Evolutionary conservation across 2,329 filamentous ascomycete species (phyloP).

Genomic region (Sclerotinia nivalis): DNA sequence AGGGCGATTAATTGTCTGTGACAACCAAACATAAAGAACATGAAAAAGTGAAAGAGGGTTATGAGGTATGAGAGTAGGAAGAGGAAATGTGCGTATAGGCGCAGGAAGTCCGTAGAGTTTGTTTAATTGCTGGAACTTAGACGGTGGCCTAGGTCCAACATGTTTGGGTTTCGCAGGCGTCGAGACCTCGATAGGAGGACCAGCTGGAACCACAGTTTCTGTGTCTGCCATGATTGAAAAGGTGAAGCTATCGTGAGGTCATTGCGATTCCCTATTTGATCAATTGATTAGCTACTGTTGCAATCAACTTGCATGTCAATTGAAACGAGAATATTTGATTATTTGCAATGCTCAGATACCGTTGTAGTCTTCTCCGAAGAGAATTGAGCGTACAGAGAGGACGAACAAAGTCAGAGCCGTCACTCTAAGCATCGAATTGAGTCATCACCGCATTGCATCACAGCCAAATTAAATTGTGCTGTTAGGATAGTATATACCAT

Average conservation of each 20-base stretch:
- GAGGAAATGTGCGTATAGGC: conserved; percentile 77
- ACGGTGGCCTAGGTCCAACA: conserved; percentile 30
- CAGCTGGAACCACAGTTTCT: conserved; percentile 21
- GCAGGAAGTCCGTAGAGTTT: conserved; percentile 80
- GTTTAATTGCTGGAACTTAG: conserved; percentile 52
- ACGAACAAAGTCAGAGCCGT: conserved; percentile 50
- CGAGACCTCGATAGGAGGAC: conserved; percentile 18
- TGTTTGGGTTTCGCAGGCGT: conserved; percentile 23
- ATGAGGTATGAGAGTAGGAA: conserved; percentile 86
- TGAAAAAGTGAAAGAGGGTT: conserved; percentile 88
- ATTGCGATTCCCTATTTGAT: conserved; percentile 31
- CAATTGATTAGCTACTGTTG: conserved; percentile 26
- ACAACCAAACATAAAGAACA: conserved; percentile 74
- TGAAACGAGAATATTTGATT: conserved; percentile 24
- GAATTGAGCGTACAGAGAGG: conserved; percentile 65
- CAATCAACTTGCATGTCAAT: background rate
- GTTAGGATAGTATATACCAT: background rate
- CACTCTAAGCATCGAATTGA: conserved; percentile 57
- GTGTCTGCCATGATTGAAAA: conserved; percentile 35
- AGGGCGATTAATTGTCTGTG: conserved; percentile 66
- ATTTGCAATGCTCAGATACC: conserved; percentile 77
- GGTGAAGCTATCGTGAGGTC: conserved; percentile 32
- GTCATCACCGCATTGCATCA: conserved; percentile 58
- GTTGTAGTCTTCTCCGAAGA: conserved; percentile 78
- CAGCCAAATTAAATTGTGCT: conserved; percentile 5